These are phyloP conservation scores for Tulasnella calospora DNA, from an alignment of 768 basidiomycete genomes.

Conservation along the genomic window DNA sequence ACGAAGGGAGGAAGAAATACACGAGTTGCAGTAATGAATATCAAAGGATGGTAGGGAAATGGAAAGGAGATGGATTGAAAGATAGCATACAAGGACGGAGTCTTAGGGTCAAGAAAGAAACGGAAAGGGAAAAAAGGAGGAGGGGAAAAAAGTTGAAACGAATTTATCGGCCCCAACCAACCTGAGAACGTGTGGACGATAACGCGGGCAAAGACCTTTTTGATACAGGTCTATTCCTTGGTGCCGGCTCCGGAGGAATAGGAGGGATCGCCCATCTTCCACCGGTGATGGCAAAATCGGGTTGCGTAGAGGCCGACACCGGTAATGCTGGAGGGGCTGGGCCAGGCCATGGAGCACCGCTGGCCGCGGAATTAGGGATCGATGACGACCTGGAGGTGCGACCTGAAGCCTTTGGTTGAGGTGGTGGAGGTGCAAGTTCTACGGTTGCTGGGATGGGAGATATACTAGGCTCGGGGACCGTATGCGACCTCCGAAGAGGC, in stretches of 20 bases:
- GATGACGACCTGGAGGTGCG: background rate
- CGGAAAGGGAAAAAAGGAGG: background rate
- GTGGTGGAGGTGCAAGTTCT: background rate
- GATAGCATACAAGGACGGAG: slow-evolving; percentile 3
- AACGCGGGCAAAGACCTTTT: background rate
- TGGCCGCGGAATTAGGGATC: background rate
- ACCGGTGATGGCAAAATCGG: background rate
- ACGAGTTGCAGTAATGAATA: background rate
- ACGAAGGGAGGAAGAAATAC: background rate
- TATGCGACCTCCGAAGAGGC: background rate
- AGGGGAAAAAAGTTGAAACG: background rate
- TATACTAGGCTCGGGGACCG: background rate
- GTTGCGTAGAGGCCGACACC: background rate
- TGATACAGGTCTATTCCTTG: background rate
- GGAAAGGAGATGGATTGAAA: background rate
- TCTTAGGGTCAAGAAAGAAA: background rate
- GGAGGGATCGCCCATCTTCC: background rate
- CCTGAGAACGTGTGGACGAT: background rate
- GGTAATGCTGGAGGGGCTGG: background rate
- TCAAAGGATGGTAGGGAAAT: background rate
- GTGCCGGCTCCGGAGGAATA: background rate
- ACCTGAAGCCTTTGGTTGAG: background rate
- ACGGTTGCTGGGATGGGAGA: background rate
- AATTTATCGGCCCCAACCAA: background rate
- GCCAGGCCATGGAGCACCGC: background rate